phyloP scores from a whole-genome alignment of 352 stramenopile species.

The Globisporangium nunn region DNA sequence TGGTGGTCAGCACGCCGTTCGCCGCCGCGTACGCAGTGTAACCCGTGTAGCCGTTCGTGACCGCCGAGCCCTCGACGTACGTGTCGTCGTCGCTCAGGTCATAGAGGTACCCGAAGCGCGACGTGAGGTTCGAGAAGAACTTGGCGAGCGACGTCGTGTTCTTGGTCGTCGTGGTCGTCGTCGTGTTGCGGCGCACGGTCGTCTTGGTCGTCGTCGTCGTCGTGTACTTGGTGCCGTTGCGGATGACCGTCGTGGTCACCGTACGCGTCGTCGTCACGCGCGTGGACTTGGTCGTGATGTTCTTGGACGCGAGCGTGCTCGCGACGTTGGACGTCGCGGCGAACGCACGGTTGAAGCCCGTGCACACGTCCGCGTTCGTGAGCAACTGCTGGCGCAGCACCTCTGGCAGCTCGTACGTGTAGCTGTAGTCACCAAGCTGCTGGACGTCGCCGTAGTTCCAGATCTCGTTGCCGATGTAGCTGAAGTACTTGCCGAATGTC shows the following conservation, averaged over 20 bases:
- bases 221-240: conserved; percentile 45
- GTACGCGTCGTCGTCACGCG: conserved; percentile 40
- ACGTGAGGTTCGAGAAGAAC: conserved; percentile 27
- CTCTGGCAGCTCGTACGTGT: conserved; percentile 61
- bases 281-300: conserved; percentile 33
- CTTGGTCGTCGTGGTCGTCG: conserved; percentile 17
- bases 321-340: conserved; percentile 27
- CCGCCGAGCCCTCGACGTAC: conserved; percentile 26
- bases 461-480: conserved; percentile 38
- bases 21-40: conserved; percentile 27
- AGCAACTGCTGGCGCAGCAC: conserved; percentile 53
- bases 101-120: conserved; percentile 35
- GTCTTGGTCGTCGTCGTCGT: conserved; percentile 44
- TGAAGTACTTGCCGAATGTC: conserved; percentile 58
- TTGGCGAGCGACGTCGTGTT: conserved; percentile 16
- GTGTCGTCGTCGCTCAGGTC: conserved; percentile 30
- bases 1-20: conserved; percentile 36
- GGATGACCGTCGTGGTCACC: conserved; percentile 34
- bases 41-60: conserved; percentile 43
- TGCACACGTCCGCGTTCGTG: conserved; percentile 58
- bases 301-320: conserved; percentile 27
- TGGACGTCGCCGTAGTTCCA: conserved; percentile 57
- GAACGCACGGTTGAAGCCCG: conserved; percentile 41
- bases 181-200: conserved; percentile 27
- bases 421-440: conserved; percentile 64